phyloP scores from a whole-genome alignment of 148 eudicot species.

The Heliamphora exappendiculata region DNA sequence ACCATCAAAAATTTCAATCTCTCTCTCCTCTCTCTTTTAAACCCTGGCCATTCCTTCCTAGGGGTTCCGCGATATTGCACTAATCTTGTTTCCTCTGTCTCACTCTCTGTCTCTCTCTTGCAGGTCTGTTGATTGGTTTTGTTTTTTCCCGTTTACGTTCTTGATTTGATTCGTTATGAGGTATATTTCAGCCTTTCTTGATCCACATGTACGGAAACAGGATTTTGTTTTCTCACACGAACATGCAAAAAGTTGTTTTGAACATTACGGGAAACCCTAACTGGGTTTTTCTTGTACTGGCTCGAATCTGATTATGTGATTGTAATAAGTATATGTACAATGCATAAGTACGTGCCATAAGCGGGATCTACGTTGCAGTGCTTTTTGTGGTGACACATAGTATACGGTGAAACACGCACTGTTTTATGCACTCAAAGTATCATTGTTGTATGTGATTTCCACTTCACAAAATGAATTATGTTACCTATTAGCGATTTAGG shows the following conservation, averaged over 20 bases:
- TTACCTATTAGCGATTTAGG: not conserved
- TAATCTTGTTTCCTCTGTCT: not conserved
- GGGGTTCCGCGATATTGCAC: not conserved
- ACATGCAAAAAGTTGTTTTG: not conserved
- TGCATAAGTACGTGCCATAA: no score
- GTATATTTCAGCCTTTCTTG: not conserved
- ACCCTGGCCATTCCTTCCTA: not conserved
- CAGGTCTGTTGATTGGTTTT: not conserved
- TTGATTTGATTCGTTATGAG: slow-evolving; percentile 8
- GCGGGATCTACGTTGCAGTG: not conserved
- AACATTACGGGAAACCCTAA: not conserved
- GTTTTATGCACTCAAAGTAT: no score
- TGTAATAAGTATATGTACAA: no score
- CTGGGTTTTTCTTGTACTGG: not conserved
- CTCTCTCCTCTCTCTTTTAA: not conserved
- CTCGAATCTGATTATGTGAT: not conserved
- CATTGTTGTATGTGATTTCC: no score
- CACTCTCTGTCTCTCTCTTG: not conserved
- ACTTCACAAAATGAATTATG: not conserved
- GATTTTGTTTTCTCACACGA: not conserved
- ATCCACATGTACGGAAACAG: not conserved
- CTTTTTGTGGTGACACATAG: not conserved
- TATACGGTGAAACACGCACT: no score
- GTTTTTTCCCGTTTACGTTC: not conserved
- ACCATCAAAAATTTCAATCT: not conserved